These are phyloP conservation scores for Tuctoria greenei DNA, from an alignment of 176 grass and related monocot genomes.

Conservation along the genomic window DNA sequence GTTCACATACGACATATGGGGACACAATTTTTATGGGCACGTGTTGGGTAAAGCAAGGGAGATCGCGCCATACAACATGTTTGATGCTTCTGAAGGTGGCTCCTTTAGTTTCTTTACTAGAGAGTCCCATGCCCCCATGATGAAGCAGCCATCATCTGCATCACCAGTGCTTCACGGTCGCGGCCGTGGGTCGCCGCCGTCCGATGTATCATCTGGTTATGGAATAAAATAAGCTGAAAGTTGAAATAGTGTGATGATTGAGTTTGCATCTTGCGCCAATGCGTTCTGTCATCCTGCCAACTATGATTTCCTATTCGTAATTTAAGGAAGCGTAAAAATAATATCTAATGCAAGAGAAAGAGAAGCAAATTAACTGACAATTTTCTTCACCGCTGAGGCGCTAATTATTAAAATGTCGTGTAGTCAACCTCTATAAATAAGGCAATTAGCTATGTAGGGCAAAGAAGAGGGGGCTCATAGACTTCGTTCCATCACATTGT, in stretches of 20 bases:
- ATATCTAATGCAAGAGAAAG: not conserved
- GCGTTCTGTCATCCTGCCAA: conserved; percentile 14
- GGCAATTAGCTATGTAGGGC: too few relatives aligned
- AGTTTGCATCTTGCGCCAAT: conserved; percentile 21
- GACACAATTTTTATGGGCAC: conserved; percentile 70
- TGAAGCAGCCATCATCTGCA: conserved; percentile 62
- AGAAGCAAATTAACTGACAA: not conserved
- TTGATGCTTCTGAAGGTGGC: conserved; percentile 72
- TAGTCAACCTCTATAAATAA: too few relatives aligned
- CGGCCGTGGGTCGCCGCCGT: conserved; percentile 41
- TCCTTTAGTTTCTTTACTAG: conserved; percentile 85
- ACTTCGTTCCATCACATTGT: not conserved
- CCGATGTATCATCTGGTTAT: conserved; percentile 70
- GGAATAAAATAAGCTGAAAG: conserved; percentile 74
- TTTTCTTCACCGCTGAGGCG: not conserved
- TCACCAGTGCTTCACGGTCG: too few relatives aligned
- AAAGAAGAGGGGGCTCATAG: too few relatives aligned
- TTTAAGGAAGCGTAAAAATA: not conserved
- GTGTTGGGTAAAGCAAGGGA: conserved; percentile 58
- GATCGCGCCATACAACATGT: conserved; percentile 30
- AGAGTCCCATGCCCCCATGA: conserved; percentile 74
- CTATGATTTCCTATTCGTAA: not conserved
- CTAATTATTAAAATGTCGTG: too few relatives aligned
- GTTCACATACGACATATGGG: conserved; percentile 94
- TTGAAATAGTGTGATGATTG: conserved; percentile 32